Evolutionary conservation across 2,329 filamentous ascomycete species (phyloP).

Genomic region (Tolypocladium sp.): DNA sequence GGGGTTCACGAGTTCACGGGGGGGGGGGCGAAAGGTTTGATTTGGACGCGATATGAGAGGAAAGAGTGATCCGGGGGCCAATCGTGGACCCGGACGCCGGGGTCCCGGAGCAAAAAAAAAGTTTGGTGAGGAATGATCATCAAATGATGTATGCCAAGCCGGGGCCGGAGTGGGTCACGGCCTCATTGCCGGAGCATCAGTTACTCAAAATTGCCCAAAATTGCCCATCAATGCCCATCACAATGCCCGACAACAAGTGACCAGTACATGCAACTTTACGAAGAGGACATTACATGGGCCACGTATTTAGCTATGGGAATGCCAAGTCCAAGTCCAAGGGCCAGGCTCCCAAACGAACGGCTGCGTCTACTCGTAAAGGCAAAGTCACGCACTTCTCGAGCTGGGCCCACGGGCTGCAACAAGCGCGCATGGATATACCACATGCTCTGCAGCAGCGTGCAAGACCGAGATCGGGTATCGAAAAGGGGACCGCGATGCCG

Average conservation of each 20-base stretch:
- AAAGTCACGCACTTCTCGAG: too few relatives aligned
- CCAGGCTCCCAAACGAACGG: too few relatives aligned
- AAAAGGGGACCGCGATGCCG: too few relatives aligned
- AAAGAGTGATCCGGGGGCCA: background rate
- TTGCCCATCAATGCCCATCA: background rate
- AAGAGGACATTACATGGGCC: background rate
- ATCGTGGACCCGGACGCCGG: background rate
- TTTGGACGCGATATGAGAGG: background rate
- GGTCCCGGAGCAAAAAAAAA: background rate
- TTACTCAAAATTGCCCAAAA: background rate
- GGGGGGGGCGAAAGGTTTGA: background rate
- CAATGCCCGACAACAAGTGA: too few relatives aligned
- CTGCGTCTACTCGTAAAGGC: too few relatives aligned
- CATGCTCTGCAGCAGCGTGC: too few relatives aligned
- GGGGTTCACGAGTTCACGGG: background rate
- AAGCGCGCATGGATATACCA: too few relatives aligned
- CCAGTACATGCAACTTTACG: background rate
- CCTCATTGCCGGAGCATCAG: background rate
- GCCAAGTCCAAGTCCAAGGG: too few relatives aligned
- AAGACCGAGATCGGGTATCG: too few relatives aligned
- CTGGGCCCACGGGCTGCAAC: too few relatives aligned
- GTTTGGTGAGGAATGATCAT: background rate
- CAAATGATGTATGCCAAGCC: background rate
- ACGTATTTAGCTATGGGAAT: too few relatives aligned
- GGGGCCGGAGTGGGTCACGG: background rate